phyloP scores from a whole-genome alignment of 2,329 filamentous ascomycete species.

The Claviceps capensis region DNA sequence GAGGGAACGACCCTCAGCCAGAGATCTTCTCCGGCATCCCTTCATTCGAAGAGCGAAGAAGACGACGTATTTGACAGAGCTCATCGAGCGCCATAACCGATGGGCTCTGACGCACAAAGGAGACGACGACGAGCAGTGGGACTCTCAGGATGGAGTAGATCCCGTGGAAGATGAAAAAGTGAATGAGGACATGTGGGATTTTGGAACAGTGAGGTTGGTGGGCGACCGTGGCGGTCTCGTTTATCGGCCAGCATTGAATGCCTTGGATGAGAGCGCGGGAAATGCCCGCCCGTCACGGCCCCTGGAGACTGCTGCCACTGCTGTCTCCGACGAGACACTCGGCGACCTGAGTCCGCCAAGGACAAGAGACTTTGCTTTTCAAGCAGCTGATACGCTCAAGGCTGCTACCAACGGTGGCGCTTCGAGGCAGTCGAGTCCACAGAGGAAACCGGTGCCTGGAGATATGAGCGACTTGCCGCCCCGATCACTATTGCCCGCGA shows the following conservation, averaged over 20 bases:
- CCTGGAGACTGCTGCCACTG: conserved; percentile 27
- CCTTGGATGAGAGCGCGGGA: conserved; percentile 68
- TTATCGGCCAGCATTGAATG: conserved; percentile 44
- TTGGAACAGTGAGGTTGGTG: conserved; percentile 84
- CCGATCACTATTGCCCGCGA: conserved; percentile 45
- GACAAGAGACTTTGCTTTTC: conserved; percentile 28
- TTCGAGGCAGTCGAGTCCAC: conserved; percentile 46
- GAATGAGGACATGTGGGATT: conserved; percentile 92
- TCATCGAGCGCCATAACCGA: conserved; percentile 80
- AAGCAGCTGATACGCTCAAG: conserved; percentile 43
- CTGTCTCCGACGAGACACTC: conserved; percentile 35
- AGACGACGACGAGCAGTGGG: conserved; percentile 47
- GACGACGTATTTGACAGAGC: conserved; percentile 88
- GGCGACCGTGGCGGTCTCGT: conserved; percentile 46
- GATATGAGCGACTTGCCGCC: conserved; percentile 34
- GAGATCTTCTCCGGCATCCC: conserved; percentile 74
- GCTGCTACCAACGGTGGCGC: conserved; percentile 27
- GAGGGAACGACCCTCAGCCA: conserved; percentile 73
- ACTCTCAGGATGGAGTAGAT: conserved; percentile 40
- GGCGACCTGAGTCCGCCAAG: conserved; percentile 40
- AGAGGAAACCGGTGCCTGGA: conserved; percentile 36
- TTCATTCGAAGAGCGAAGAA: conserved; percentile 89
- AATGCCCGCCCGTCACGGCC: conserved; percentile 55
- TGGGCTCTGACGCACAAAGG: conserved; percentile 75
- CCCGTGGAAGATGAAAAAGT: conserved; percentile 40